These are phyloP conservation scores for Kwoniella newhampshirensis DNA, from an alignment of 768 basidiomycete species.

Conservation along the genomic window DNA sequence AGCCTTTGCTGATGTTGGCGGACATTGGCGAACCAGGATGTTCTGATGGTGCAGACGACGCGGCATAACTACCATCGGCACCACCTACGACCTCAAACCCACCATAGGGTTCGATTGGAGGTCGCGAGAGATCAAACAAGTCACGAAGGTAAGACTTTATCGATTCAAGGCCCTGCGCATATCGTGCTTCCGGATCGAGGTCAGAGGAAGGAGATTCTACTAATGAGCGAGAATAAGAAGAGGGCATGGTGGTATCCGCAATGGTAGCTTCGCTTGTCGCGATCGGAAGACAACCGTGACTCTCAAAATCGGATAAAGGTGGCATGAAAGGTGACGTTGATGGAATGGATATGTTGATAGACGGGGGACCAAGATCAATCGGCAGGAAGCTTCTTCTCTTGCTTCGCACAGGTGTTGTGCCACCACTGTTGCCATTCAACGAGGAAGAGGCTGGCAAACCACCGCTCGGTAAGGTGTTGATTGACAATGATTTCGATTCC, in stretches of 20 bases:
- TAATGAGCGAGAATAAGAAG: conserved; percentile 4
- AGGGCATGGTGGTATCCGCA: conserved; percentile 16
- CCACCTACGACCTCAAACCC: conserved; percentile 33
- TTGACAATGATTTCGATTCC: not conserved
- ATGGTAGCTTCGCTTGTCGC: conserved; percentile 23
- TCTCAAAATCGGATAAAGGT: conserved; percentile 19
- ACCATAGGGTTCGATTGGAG: conserved; percentile 58
- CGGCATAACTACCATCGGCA: conserved; percentile 16
- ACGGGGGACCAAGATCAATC: conserved; percentile 65
- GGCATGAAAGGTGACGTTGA: conserved; percentile 65
- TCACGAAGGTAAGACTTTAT: conserved; percentile 96
- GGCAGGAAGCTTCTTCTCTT: conserved; percentile 89
- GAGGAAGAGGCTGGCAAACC: conserved; percentile 22
- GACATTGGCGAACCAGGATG: conserved; percentile 25
- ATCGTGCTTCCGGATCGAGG: conserved; percentile 26
- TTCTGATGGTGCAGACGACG: conserved; percentile 15
- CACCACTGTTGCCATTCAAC: conserved; percentile 5
- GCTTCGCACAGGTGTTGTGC: conserved; percentile 55
- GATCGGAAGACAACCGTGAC: conserved; percentile 4
- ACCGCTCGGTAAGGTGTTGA: conserved; percentile 9
- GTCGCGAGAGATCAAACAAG: conserved; percentile 84
- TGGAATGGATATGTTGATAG: conserved; percentile 64
- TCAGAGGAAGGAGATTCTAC: conserved; percentile 8
- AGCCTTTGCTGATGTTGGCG: conserved; percentile 9
- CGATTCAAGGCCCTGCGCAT: conserved; percentile 66